Conservation (phyloP, 106 monocot genomes). For the Cymbidium sinense region DNA sequence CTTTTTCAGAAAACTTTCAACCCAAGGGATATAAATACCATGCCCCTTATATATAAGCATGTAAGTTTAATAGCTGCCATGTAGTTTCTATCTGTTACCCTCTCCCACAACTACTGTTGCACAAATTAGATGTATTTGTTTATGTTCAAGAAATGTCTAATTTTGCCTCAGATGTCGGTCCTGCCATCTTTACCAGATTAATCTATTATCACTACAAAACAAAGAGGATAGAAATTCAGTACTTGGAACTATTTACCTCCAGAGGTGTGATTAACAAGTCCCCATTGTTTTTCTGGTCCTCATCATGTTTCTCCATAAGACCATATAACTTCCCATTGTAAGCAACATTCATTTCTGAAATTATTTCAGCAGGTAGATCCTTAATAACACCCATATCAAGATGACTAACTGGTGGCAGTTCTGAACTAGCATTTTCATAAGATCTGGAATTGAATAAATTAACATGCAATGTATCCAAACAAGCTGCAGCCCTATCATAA, state of each 20-base stretch:
- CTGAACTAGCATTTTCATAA: slow-evolving; percentile 15
- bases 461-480: slow-evolving; percentile 13
- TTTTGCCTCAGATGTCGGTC: not conserved
- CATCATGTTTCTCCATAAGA: slow-evolving; percentile 25
- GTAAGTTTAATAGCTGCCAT: not conserved
- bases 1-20: not conserved
- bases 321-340: slow-evolving; percentile 65
- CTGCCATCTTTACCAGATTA: not conserved
- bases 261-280: not conserved
- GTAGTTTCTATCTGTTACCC: not conserved
- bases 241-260: not conserved
- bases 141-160: not conserved
- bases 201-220: not conserved
- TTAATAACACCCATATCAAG: slow-evolving; percentile 73
- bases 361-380: slow-evolving; percentile 79
- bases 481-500: not conserved
- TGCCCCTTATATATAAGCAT: not conserved
- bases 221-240: not conserved
- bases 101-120: not conserved
- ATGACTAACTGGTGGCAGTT: slow-evolving; percentile 49
- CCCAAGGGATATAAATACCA: not conserved
- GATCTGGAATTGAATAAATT: slow-evolving; percentile 8
- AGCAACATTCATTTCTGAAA: slow-evolving; percentile 69
- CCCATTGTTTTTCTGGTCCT: slow-evolving; percentile 1
- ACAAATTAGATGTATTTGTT: not conserved